Percentiles rank a stretch among this genome's conserved stretches.
phyloP scores from a whole-genome alignment of 805 yeast species.

The Kockiozyma suomiensis region DNA sequence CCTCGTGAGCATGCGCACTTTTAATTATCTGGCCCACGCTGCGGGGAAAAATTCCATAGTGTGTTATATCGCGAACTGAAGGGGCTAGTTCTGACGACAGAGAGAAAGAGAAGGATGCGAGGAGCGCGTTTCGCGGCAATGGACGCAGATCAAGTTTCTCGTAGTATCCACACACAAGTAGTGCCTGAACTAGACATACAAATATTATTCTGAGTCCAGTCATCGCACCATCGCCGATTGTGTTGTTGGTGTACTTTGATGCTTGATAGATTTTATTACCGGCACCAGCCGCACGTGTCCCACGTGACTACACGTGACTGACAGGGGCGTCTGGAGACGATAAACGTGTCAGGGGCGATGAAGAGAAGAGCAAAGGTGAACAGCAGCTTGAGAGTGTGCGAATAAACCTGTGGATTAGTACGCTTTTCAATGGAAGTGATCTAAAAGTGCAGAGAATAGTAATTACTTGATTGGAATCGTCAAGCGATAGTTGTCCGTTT shows the following conservation, averaged over 20 bases:
- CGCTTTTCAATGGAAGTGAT: background rate
- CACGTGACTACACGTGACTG: background rate
- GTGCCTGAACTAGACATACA: background rate
- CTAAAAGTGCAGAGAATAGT: background rate
- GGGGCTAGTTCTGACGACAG: constrained; percentile 54
- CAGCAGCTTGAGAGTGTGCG: background rate
- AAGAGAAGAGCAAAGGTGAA: background rate
- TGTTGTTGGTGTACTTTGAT: background rate
- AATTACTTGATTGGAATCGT: background rate
- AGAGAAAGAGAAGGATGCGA: constrained; percentile 72
- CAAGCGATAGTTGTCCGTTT: background rate
- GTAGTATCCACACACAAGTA: constrained; percentile 44
- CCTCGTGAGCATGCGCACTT: constrained; percentile 65
- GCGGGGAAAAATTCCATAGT: constrained; percentile 75
- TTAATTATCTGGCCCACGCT: constrained; percentile 76
- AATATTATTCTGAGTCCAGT: background rate
- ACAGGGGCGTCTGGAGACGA: background rate
- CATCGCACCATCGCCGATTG: background rate
- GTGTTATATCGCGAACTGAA: constrained; percentile 37
- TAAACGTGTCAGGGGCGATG: background rate
- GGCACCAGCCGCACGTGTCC: background rate
- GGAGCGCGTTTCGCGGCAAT: constrained; percentile 67
- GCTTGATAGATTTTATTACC: background rate
- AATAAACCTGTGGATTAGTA: background rate
- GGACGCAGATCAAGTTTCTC: constrained; percentile 70